Evolutionary conservation across 805 yeast species (phyloP), one percentile per base, ranked within the genome.

Genomic region (Scheffersomyces coipomensis): DNA sequence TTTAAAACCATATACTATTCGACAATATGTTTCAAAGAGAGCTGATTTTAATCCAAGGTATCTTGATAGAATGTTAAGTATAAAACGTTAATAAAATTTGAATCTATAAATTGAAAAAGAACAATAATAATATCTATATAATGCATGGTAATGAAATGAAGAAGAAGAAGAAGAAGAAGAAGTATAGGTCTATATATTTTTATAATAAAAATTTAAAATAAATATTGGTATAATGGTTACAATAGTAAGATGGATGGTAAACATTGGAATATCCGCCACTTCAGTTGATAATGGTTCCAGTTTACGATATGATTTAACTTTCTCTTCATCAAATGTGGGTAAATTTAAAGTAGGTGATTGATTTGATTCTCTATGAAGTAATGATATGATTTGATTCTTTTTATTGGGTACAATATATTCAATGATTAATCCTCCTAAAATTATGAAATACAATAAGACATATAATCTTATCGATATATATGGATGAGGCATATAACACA

Each of bases 21-120:
- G 83, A 42, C 83, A 78, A 48, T 85, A 83, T 48, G 78, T 87
- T 34, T 62, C 81, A 8, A 83, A 79, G 50, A 69, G 95, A 51
- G 72, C 83, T 0, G 96, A 87, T 53, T 86, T 81, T 55, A 76
- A 76, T 45, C 76, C 79, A 3, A 71, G 73, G 37, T 72, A 73
- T 44, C 58, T 75, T 34, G 79, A 73, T 39, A 57, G 73, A 37
- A 67, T 76, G 39, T 67, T 72, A 40, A 65, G 62, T 34, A 55
- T 68, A 31, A 64, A 60, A 34, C 36, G 37, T 15, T 29, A 25
- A 5, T 8, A 21, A 24, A 24, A 10, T n/a, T n/a, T n/a, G n/a
- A n/a, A n/a, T n/a, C n/a, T n/a, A n/a, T n/a, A n/a, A n/a, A n/a
- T n/a, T n/a, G n/a, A 10, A 24, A 24, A 24, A 24, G 27, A 24